Conservation (phyloP, 1,284 basidiomycete species). For the Leccinum solheimii region DNA sequence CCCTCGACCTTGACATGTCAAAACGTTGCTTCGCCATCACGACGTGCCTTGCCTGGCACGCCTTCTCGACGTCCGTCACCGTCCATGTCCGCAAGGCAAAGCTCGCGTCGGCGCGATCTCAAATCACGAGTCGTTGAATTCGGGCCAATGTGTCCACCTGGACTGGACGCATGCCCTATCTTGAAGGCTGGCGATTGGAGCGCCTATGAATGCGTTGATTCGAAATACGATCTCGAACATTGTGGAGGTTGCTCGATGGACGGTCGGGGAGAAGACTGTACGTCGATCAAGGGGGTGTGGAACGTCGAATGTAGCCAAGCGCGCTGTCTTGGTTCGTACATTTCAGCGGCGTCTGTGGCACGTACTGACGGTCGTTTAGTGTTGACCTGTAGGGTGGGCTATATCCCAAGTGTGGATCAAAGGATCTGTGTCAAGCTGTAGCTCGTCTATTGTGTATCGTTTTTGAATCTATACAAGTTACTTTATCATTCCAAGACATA, state of each 20-base stretch:
- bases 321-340: constrained; percentile 22
- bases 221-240: constrained; percentile 52
- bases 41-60: neutral
- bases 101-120: constrained; percentile 1
- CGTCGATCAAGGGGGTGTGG: constrained; percentile 59
- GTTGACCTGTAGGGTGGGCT: constrained; percentile 17
- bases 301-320: constrained; percentile 66
- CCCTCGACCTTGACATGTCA: constrained; percentile 14
- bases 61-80: neutral
- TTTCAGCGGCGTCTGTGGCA: neutral
- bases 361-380: constrained; percentile 13
- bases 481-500: constrained; percentile 3
- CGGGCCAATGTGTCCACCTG: constrained; percentile 38
- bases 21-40: constrained; percentile 4
- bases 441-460: neutral
- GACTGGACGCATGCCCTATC: constrained; percentile 64
- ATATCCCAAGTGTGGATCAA: constrained; percentile 17
- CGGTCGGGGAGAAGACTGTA: constrained; percentile 71
- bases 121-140: constrained; percentile 41
- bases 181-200: constrained; percentile 37
- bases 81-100: constrained; percentile 11
- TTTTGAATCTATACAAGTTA: neutral
- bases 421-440: constrained; percentile 22
- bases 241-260: constrained; percentile 74
- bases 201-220: constrained; percentile 67